phyloP scores from a whole-genome alignment of 31 red algal genomes.

The Odonthalia washingtoniensis region DNA sequence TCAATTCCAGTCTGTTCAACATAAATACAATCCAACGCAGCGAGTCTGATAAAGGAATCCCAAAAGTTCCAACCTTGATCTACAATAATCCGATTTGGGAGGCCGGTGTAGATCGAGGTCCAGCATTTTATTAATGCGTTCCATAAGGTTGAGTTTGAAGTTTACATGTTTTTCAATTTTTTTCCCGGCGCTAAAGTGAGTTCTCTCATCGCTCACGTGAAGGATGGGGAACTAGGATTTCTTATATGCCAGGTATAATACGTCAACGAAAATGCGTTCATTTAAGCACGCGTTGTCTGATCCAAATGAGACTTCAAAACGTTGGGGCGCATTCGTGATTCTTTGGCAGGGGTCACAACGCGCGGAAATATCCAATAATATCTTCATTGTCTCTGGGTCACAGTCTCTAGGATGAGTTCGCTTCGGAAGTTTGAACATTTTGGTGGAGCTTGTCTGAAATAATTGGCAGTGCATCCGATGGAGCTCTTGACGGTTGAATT shows the following conservation, averaged over 20 bases:
- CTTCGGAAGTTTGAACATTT: slow-evolving; percentile 21
- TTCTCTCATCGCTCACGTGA: slow-evolving; percentile 15
- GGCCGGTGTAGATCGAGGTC: slow-evolving; percentile 5
- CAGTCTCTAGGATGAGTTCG: slow-evolving; percentile 1
- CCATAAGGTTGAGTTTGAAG: slow-evolving; percentile 18
- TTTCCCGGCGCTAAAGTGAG: background rate
- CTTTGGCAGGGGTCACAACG: slow-evolving; percentile 38
- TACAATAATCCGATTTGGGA: slow-evolving; percentile 14
- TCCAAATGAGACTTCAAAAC: slow-evolving; percentile 23
- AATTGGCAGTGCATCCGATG: slow-evolving; percentile 41
- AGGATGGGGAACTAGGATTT: slow-evolving; percentile 3
- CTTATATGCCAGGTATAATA: slow-evolving; percentile 30
- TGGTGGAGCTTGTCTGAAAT: slow-evolving; percentile 15
- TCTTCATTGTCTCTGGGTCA: slow-evolving; percentile 20
- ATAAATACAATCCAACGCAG: background rate
- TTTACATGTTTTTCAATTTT: background rate
- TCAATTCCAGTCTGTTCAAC: background rate
- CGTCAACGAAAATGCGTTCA: slow-evolving; percentile 29
- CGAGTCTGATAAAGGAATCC: background rate
- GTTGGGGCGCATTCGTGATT: background rate
- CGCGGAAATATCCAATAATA: slow-evolving; percentile 1
- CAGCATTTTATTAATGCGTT: background rate
- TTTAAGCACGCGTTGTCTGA: slow-evolving; percentile 22
- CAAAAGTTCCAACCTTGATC: background rate
- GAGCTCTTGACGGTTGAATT: too few species aligned